Evolutionary conservation across 192 early-diverging fungal species (phyloP).

Genomic region (Backusella parvicylindrica): DNA sequence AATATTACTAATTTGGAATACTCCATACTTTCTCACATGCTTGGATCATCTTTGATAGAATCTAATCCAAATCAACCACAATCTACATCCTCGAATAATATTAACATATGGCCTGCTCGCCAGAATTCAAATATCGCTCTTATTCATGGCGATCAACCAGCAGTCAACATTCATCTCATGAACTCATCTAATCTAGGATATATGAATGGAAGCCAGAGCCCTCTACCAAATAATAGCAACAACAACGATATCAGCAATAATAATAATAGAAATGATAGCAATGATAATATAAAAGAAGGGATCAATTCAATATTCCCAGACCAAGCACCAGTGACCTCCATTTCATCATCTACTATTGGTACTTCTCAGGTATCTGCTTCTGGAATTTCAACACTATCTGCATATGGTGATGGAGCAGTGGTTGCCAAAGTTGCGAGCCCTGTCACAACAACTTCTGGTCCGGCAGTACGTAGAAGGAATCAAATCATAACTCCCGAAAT

Average conservation of each 20-base stretch:
- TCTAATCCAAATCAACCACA: background rate
- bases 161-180: background rate
- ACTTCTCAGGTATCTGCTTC: constrained; percentile 7
- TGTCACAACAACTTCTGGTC: constrained; percentile 8
- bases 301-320: background rate
- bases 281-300: background rate
- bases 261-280: background rate
- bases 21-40: constrained; percentile 85
- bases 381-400: constrained; percentile 18
- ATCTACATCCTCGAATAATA: background rate
- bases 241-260: background rate
- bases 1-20: constrained; percentile 88
- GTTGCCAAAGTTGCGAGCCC: constrained; percentile 25
- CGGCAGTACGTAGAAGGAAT: constrained; percentile 18
- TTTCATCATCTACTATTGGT: constrained; percentile 4
- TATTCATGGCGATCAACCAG: background rate
- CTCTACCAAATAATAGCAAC: background rate
- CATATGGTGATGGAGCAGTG: constrained; percentile 23
- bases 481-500: constrained; percentile 50
- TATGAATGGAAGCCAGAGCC: background rate
- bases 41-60: constrained; percentile 52
- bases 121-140: background rate
- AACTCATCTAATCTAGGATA: background rate
- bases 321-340: background rate
- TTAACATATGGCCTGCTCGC: background rate